Percentiles rank a stretch among this genome's conserved stretches.
Evolutionary conservation across 2,329 filamentous ascomycete species (phyloP).

Genomic region (Byssothecium circinans): DNA sequence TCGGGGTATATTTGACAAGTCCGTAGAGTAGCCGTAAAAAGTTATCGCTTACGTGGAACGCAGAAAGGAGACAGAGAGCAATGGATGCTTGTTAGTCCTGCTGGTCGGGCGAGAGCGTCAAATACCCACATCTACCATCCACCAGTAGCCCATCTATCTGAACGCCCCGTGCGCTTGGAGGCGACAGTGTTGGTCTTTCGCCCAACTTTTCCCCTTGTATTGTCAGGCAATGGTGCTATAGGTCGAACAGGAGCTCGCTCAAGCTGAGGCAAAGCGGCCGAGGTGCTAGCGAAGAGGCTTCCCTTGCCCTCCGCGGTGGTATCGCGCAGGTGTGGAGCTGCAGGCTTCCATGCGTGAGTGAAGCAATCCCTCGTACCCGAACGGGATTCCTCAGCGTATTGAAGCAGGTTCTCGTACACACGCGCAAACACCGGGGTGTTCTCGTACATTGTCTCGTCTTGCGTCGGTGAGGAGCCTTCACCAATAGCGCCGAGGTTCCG

Average conservation of each 20-base stretch:
- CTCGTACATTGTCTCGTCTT: conserved; percentile 10
- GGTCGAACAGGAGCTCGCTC: conserved; percentile 1
- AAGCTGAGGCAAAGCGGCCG: not conserved
- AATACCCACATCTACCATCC: not conserved
- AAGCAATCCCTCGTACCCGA: conserved; percentile 42
- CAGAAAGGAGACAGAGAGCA: no score
- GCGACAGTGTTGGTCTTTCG: not conserved
- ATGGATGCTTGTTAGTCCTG: no score
- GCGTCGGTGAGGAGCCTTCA: conserved; percentile 1
- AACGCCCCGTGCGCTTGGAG: not conserved
- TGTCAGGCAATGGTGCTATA: not conserved
- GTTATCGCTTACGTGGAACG: no score
- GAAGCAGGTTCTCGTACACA: conserved; percentile 46
- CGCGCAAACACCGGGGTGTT: conserved; percentile 45
- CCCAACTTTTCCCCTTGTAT: not conserved
- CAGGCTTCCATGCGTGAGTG: conserved; percentile 40
- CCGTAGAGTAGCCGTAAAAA: no score
- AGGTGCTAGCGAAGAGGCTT: conserved; percentile 39
- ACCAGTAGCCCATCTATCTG: not conserved
- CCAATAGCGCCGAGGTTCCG: conserved; percentile 18
- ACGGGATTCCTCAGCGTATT: conserved; percentile 41
- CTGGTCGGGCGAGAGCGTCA: not conserved
- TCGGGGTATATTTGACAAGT: no score
- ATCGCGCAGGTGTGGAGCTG: conserved; percentile 46
- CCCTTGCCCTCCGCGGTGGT: conserved; percentile 39